Evolutionary conservation across 257 asterid genomes (phyloP), one percentile per base, ranked within the genome.

Genomic region (Nicotiana tomentosiformis): DNA sequence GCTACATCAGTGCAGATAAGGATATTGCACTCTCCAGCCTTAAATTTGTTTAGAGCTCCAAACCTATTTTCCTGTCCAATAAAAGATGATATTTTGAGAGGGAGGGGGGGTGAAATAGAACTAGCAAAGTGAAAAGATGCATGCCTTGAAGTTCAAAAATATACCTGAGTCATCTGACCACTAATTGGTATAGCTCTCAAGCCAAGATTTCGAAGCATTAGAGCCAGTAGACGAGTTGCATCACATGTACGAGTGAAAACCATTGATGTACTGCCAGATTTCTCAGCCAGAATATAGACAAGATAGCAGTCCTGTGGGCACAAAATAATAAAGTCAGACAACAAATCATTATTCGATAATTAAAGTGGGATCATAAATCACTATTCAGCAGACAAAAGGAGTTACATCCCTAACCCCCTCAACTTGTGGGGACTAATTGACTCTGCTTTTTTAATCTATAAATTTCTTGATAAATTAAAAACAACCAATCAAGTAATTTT

Each of bases 121-220:
- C 61, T 26, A 74, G 43, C 64, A 74, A 74, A 74, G 43, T 14
- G 43, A 18, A 51, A 74, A 49, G 37, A 84, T 49, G 69, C 43
- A 10, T 17, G 30, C 78, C 18, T 69, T 79, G 18, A 79, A 82
- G 18, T 82, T 70, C 77, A 64, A 43, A 78, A 39, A 56, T 32
- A 81, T 84, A 96, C 99, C 97, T 96, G 98, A 68, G 87, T 91
- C 99, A 96, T 93, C 66, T 96, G 99, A 79, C 99, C 98, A 86
- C 94, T 96, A 79, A 96, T 96, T 49, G 98, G 98, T 81, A 96
- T 94, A 66, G 98, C 97, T 70, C 90, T 87, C 62, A 94, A 86
- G 64, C 97, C 98, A 85, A 93, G 98, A 83, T 91, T 92, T 64
- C 98, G 91, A 77, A 93, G 98, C 85, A 93, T 84, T 83, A 88